Evolutionary conservation across 108 stramenopile species (phyloP).

Genomic region (Cyclotella sp.): DNA sequence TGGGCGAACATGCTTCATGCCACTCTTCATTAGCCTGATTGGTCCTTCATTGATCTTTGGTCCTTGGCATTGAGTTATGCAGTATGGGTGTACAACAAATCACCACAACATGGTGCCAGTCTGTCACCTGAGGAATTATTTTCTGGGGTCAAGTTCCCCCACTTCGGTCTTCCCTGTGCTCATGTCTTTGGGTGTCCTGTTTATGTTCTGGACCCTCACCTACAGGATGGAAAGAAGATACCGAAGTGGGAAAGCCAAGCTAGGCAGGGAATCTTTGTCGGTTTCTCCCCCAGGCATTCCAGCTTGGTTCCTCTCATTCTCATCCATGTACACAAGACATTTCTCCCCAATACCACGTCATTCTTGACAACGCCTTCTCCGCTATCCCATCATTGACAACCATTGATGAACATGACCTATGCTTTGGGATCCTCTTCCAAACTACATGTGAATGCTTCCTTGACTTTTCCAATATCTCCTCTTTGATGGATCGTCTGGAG

Average conservation of each 20-base stretch:
- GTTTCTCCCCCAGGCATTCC: constrained; percentile 26
- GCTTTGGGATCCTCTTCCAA: not conserved
- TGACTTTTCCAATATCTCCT: no score
- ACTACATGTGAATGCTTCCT: not conserved
- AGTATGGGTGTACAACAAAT: constrained; percentile 8
- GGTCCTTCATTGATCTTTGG: constrained; percentile 34
- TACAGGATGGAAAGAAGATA: constrained; percentile 71
- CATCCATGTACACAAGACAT: constrained; percentile 43
- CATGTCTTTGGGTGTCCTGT: constrained; percentile 64
- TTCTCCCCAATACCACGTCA: constrained; percentile 57
- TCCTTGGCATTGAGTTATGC: constrained; percentile 56
- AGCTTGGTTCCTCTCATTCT: constrained; percentile 36
- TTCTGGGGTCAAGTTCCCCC: not conserved
- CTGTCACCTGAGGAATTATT: constrained; percentile 37
- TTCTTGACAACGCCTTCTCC: constrained; percentile 54
- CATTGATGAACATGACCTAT: not conserved
- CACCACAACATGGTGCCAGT: constrained; percentile 33
- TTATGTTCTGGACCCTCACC: constrained; percentile 62
- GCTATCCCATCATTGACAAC: constrained; percentile 19
- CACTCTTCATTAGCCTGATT: constrained; percentile 49
- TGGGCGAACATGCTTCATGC: constrained; percentile 50
- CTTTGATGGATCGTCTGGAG: not conserved
- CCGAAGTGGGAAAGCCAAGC: constrained; percentile 58
- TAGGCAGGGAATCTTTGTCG: constrained; percentile 38
- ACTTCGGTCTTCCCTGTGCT: constrained; percentile 17